Percentiles rank a stretch among this genome's conserved stretches.
Evolutionary conservation across 2,329 filamentous ascomycete species (phyloP).

Genomic region (Neoascochyta sp.): DNA sequence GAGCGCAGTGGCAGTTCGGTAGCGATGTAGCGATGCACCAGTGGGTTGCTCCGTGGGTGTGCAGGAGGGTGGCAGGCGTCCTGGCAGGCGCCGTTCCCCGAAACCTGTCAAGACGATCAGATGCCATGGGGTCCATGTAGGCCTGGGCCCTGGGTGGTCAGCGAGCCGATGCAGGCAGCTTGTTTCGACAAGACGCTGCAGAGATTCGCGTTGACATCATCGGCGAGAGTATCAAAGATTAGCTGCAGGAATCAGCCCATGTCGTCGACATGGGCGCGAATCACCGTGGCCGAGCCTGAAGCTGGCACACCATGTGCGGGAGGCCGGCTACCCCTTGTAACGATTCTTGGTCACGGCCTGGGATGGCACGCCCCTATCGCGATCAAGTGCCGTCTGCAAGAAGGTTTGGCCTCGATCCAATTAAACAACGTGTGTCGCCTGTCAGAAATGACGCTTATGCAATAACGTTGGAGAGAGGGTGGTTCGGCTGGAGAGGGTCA

Average conservation of each 20-base stretch:
- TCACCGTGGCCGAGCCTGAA: constrained; percentile 18
- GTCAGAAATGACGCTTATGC: constrained; percentile 38
- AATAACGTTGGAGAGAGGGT: constrained; percentile 35
- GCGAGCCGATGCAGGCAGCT: constrained; percentile 17
- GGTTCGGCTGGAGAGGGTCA: constrained; percentile 32
- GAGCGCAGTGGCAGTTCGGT: no score
- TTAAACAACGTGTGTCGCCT: constrained; percentile 16
- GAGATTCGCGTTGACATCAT: constrained; percentile 32
- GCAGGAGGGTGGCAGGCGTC: constrained; percentile 1
- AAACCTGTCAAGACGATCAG: no score
- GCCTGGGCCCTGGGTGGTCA: no score
- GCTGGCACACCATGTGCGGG: constrained; percentile 29
- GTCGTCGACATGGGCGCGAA: constrained; percentile 32
- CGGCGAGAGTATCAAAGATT: constrained; percentile 16
- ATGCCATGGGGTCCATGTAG: no score
- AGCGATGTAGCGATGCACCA: not conserved
- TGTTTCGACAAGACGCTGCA: constrained; percentile 12
- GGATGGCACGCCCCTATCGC: constrained; percentile 32
- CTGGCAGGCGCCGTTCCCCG: no score
- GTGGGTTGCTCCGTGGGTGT: constrained; percentile 6
- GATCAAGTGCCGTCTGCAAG: constrained; percentile 31
- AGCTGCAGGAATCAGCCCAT: constrained; percentile 38
- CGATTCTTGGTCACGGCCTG: constrained; percentile 15
- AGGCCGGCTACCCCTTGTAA: constrained; percentile 30
- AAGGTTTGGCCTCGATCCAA: constrained; percentile 20